These are phyloP conservation scores for Auricularia cornea DNA, from an alignment of 768 basidiomycete genomes.

Conservation along the genomic window DNA sequence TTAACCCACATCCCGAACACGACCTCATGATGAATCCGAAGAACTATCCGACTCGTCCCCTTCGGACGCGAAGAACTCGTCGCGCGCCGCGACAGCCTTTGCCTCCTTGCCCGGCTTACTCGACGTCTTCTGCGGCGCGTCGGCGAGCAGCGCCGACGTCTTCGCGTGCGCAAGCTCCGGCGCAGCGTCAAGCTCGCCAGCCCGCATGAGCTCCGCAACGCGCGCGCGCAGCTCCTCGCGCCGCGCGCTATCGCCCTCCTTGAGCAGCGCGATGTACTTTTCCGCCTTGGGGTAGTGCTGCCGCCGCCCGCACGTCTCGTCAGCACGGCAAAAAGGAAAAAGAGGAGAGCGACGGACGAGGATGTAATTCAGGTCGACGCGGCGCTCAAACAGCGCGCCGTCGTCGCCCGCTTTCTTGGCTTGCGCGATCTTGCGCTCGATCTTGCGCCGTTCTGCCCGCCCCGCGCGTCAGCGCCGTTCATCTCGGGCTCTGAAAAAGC, in stretches of 20 bases:
- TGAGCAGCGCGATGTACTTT: slow-evolving; percentile 85
- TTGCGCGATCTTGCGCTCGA: slow-evolving; percentile 66
- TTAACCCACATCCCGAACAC: too few species aligned
- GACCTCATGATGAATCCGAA: too few species aligned
- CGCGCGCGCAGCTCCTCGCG: slow-evolving; percentile 51
- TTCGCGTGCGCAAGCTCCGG: slow-evolving; percentile 42
- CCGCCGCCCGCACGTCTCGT: too few species aligned
- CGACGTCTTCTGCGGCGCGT: neutral
- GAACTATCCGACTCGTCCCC: too few species aligned
- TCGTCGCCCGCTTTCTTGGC: slow-evolving; percentile 46
- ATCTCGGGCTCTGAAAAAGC: slow-evolving; percentile 11
- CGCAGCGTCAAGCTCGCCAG: slow-evolving; percentile 47
- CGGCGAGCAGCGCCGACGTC: slow-evolving; percentile 1
- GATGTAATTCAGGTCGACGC: slow-evolving; percentile 90
- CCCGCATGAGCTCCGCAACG: slow-evolving; percentile 53
- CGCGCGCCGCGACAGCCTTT: too few species aligned
- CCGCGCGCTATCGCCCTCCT: slow-evolving; percentile 24
- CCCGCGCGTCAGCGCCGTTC: neutral
- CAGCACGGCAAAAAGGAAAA: too few species aligned
- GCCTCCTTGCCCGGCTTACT: too few species aligned
- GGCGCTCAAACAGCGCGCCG: slow-evolving; percentile 45
- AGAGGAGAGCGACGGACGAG: slow-evolving; percentile 41
- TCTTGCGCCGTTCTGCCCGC: slow-evolving; percentile 73
- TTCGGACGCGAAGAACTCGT: too few species aligned
- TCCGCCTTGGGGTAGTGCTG: slow-evolving; percentile 78